phyloP scores from a whole-genome alignment of 495 filamentous ascomycete genomes.

The Talaromyces ruber region DNA sequence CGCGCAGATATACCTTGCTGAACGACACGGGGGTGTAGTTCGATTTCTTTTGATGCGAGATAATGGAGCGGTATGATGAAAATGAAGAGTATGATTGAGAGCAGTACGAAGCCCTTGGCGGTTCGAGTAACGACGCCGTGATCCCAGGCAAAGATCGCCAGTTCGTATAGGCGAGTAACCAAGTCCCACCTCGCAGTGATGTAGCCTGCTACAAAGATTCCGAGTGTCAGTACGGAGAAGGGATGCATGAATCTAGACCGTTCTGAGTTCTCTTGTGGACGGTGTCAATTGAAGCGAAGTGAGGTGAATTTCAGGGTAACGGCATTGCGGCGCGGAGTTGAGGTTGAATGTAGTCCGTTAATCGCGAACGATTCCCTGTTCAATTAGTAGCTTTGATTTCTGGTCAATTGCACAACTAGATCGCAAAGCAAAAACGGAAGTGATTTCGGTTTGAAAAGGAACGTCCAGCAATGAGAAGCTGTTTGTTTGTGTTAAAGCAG shows the following conservation, averaged over 20 bases:
- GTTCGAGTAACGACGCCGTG: conserved; percentile 88
- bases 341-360: neutral
- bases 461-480: neutral
- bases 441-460: neutral
- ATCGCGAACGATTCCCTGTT: neutral
- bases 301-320: neutral
- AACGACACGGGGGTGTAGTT: conserved; percentile 74
- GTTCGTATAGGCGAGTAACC: conserved; percentile 88
- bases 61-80: conserved; percentile 66
- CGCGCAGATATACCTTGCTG: conserved; percentile 84
- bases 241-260: conserved; percentile 75
- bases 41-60: conserved; percentile 59
- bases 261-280: neutral
- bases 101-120: conserved; percentile 63
- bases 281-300: neutral
- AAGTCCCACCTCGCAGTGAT: conserved; percentile 98
- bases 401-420: neutral
- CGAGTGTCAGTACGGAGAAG: conserved; percentile 85
- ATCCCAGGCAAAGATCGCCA: conserved; percentile 95
- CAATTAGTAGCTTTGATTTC: neutral
- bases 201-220: conserved; percentile 98
- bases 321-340: neutral
- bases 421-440: neutral
- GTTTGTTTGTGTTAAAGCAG: neutral
- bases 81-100: conserved; percentile 70